Base-by-base conservation (phyloP, 352 stramenopile genomes). In the Pythium guiyangense region DNA sequence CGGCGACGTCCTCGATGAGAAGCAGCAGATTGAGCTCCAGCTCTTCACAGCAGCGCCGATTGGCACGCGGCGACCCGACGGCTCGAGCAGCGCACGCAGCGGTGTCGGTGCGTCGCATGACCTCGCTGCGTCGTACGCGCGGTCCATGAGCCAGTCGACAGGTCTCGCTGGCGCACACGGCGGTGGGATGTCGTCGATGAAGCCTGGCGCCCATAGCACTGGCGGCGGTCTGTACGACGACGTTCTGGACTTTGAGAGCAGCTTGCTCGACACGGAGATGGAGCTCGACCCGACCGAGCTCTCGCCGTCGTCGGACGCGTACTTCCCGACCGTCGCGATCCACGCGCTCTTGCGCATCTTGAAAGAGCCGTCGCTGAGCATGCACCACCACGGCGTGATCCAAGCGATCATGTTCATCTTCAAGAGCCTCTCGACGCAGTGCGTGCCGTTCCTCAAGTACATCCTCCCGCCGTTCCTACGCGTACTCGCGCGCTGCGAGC, bases 401-500 rank as follows among this genome's bases (percentile, higher is more conserved):
- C 97, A 99, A 58, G 96, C 97, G 20, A 94, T 99, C 29, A 99
- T 98, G 84, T 98, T 98, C 54, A 99, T 99, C 57, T 99, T 99
- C 80, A 97, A 98, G 63, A 95, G 86, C 46, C 73, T 99, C 1
- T 97, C 93, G 3, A 77, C 94, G 2, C 87, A 96, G 57, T 99
- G 94, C 60, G 94, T 99, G 42, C 90, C 87, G 6, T 99, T 99
- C 63, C 79, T 99, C 22, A 92, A 96, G 57, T 92, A 96, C 39
- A 98, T 99, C 63, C 79, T 99, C 31, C 97, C 97, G 17, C 96
- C 98, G 31, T 98, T 99, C 44, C 63, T 99, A 46, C 69, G 86
- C 22, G 96, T 98, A n/a, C 74, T 99, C 42, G 76, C 82, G 12
- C 80, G 76, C 39, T 96, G 94, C 49, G 92, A 98, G 64, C 84